Evolutionary conservation across 1,284 basidiomycete species (phyloP), one percentile per base, ranked within the genome.

Genomic region (Moesziomyces sp.): DNA sequence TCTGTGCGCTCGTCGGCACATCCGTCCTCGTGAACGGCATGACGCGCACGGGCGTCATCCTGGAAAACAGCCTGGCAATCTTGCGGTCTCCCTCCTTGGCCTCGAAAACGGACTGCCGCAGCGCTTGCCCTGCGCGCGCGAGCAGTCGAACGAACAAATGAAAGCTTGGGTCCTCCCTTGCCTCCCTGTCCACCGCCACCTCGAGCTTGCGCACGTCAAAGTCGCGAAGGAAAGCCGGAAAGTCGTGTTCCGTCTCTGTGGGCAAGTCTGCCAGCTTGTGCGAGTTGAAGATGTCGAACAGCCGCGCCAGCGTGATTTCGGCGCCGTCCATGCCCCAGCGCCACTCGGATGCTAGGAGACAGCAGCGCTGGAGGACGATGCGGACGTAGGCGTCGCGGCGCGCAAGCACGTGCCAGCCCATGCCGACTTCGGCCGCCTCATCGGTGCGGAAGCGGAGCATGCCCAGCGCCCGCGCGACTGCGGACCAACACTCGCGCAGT

Each of bases 121-220:
- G 87, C 84, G 30, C 51, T 24, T 57, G 42, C 80, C 86, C 88
- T 0, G 90, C 88, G 42, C 87, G 88, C 2, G 89, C 87, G 18
- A 94, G 86, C 51, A 95, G 87, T 81, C 93, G 93, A 48, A 97
- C 86, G 79, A 94, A 93, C 18, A 93, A 84, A 19, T 90, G 88
- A 82, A 92, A 96, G 6, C 92, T 89, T 1, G 91, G 90, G 72
- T 96, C 93, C 21, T 63, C 57, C 42, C 48, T 53, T 5, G 23
- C 87, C 86, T 71, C 87, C n/a, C 87, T 46, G 6, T 62, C 62
- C 16, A 38, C 30, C 7, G 45, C 57, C 8, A 49, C 45, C 11
- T 40, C 54, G 5, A 59, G 53, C 57, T 44, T 62, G 14, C 28
- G 46, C 24, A 58, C 52, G 24, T 83, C 74, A 48, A 88, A 87